phyloP scores from a whole-genome alignment of 2,329 filamentous ascomycete species.

The Xylariaceae sp. region DNA sequence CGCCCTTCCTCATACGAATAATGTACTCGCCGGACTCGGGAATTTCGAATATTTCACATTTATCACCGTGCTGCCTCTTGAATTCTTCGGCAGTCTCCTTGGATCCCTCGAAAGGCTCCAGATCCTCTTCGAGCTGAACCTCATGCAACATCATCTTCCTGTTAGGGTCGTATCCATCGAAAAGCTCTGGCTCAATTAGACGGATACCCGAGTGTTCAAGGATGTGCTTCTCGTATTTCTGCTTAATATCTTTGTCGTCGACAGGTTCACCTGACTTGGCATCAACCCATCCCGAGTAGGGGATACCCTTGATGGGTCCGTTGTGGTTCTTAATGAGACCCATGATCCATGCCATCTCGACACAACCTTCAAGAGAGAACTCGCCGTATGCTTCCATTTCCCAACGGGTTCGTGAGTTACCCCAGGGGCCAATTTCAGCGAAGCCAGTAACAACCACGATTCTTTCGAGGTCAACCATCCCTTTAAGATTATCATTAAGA shows the following conservation, averaged over 20 bases:
- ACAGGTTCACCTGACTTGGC: slow-evolving; percentile 92
- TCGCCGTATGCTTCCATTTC: slow-evolving; percentile 98
- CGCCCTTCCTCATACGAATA: slow-evolving; percentile 93
- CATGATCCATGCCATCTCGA: slow-evolving; percentile 99
- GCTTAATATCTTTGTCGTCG: slow-evolving; percentile 96
- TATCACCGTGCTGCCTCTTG: slow-evolving; percentile 94
- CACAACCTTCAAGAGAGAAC: slow-evolving; percentile 95
- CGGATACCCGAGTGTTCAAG: slow-evolving; percentile 97
- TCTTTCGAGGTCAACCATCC: slow-evolving; percentile 98
- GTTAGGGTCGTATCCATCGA: slow-evolving; percentile 95
- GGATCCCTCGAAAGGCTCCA: slow-evolving; percentile 95
- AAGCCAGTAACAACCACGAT: slow-evolving; percentile 98
- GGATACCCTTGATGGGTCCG: slow-evolving; percentile 91
- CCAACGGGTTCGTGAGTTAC: slow-evolving; percentile 97
- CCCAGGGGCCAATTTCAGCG: slow-evolving; percentile 94
- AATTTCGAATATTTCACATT: slow-evolving; percentile 96
- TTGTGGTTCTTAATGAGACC: slow-evolving; percentile 99
- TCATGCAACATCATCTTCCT: slow-evolving; percentile 99
- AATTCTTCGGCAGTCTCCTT: slow-evolving; percentile 98
- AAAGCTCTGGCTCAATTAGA: slow-evolving; percentile 95
- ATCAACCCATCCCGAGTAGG: slow-evolving; percentile 96
- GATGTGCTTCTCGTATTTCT: slow-evolving; percentile 96
- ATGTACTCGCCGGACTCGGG: slow-evolving; percentile 92
- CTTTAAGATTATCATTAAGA: slow-evolving; percentile 85
- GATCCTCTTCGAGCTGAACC: slow-evolving; percentile 94